Percentiles rank a stretch among this genome's conserved stretches.
Conservation (phyloP, 768 basidiomycete species). For the Lactarius akahatsu region DNA sequence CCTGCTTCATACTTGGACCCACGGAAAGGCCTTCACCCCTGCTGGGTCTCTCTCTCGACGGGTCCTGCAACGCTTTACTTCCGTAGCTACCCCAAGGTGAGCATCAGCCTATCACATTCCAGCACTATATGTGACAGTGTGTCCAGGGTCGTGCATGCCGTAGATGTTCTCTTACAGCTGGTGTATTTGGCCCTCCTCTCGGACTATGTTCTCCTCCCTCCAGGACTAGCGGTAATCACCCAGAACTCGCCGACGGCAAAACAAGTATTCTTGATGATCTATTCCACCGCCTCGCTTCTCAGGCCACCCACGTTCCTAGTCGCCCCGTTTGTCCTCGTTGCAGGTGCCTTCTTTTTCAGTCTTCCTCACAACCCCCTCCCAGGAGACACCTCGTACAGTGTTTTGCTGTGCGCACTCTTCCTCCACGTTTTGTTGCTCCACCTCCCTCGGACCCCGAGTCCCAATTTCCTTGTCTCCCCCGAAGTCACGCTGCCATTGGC, state of each 20-base stretch:
- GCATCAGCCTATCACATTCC: slow-evolving; percentile 2
- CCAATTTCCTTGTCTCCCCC: slow-evolving; percentile 44
- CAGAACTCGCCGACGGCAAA: slow-evolving; percentile 35
- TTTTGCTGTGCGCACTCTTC: slow-evolving; percentile 43
- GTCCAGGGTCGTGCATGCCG: slow-evolving; percentile 44
- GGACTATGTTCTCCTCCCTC: slow-evolving; percentile 40
- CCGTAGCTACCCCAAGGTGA: slow-evolving; percentile 49
- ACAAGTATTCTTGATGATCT: slow-evolving; percentile 41
- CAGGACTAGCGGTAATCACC: slow-evolving; percentile 34
- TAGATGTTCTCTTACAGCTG: slow-evolving; percentile 43
- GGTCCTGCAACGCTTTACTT: slow-evolving; percentile 37
- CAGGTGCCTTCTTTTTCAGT: slow-evolving; percentile 42
- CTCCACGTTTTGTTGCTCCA: slow-evolving; percentile 49
- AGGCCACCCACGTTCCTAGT: slow-evolving; percentile 37
- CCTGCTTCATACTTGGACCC: slow-evolving; percentile 24
- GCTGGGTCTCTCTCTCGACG: slow-evolving; percentile 12
- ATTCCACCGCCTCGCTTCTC: slow-evolving; percentile 41
- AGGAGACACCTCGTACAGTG: slow-evolving; percentile 41
- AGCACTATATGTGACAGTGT: slow-evolving; percentile 1
- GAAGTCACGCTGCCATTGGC: slow-evolving; percentile 46
- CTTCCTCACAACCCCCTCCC: slow-evolving; percentile 47
- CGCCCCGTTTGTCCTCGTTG: slow-evolving; percentile 40
- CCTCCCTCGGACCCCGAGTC: slow-evolving; percentile 45
- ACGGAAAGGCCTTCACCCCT: slow-evolving; percentile 18
- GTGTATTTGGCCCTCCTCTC: slow-evolving; percentile 44